A percentile compares a stretch with the other conserved stretches of the same genome.
Conservation (phyloP, 352 stramenopile species). For the Peronospora destructor region DNA sequence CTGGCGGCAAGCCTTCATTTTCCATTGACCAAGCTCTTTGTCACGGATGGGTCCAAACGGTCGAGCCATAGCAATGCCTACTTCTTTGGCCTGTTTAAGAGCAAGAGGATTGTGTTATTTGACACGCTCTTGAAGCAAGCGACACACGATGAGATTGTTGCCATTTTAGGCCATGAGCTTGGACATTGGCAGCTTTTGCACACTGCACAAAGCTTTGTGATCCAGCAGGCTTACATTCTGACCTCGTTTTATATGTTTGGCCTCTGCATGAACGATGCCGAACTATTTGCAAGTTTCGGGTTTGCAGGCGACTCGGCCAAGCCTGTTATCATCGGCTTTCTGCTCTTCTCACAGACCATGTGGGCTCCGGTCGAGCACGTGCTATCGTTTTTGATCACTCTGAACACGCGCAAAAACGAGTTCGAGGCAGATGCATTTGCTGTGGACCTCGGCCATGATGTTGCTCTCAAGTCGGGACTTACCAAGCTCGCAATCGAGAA, state of each 20-base stretch:
- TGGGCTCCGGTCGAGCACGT: conserved; percentile 78
- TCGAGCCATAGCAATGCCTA: conserved; percentile 89
- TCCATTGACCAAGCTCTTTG: conserved; percentile 96
- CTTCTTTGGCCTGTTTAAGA: conserved; percentile 93
- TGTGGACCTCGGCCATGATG: conserved; percentile 86
- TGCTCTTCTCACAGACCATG: conserved; percentile 79
- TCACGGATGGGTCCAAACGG: conserved; percentile 95
- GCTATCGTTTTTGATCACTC: conserved; percentile 66
- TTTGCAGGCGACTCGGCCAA: conserved; percentile 41
- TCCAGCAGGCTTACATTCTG: conserved; percentile 88
- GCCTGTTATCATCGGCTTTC: conserved; percentile 74
- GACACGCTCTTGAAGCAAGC: conserved; percentile 95
- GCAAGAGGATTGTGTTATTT: conserved; percentile 95
- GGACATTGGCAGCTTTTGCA: conserved; percentile 96
- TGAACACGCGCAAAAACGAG: conserved; percentile 76
- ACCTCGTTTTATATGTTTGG: conserved; percentile 76
- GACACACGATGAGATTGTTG: conserved; percentile 90
- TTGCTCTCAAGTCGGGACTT: conserved; percentile 90
- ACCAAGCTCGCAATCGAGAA: conserved; percentile 97
- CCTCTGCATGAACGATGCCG: conserved; percentile 67
- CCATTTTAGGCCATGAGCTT: conserved; percentile 94
- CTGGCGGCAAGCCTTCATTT: conserved; percentile 89
- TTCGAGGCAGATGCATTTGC: conserved; percentile 92
- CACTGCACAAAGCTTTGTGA: conserved; percentile 89
- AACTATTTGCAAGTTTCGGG: conserved; percentile 72